Percentiles rank a stretch among this genome's conserved stretches.
These are phyloP conservation scores for Physcomitrellopsis africana DNA, from an alignment of 225 moss, liverwort and hornwort species.

Conservation along the genomic window DNA sequence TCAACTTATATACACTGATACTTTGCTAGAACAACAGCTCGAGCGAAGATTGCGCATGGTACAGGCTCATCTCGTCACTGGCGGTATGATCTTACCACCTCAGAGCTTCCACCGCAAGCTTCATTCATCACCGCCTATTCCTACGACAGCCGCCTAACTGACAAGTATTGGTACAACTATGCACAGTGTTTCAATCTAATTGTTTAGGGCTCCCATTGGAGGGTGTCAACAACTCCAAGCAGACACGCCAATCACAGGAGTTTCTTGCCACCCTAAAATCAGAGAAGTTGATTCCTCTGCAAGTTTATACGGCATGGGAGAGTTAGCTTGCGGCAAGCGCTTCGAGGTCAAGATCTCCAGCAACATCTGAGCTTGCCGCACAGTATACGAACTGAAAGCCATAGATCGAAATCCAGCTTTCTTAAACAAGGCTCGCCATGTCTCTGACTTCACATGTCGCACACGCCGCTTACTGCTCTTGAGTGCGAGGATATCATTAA, in stretches of 20 bases:
- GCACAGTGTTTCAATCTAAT: conserved; percentile 38
- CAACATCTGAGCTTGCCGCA: conserved; percentile 71
- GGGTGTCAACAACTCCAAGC: conserved; percentile 52
- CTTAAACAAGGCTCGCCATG: conserved; percentile 53
- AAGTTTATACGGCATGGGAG: conserved; percentile 62
- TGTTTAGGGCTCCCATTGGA: background rate
- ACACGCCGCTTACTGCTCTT: conserved; percentile 41
- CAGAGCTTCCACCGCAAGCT: conserved; percentile 43
- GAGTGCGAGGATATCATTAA: conserved; percentile 64
- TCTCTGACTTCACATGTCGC: conserved; percentile 61
- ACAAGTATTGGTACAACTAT: conserved; percentile 65
- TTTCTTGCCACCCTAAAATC: conserved; percentile 84
- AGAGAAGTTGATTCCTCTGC: conserved; percentile 58
- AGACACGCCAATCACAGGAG: conserved; percentile 59
- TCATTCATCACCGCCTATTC: conserved; percentile 1
- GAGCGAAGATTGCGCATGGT: background rate
- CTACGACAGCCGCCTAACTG: conserved; percentile 43
- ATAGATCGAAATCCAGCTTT: conserved; percentile 58
- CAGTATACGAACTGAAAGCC: conserved; percentile 58
- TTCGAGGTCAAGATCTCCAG: conserved; percentile 53
- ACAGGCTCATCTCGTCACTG: conserved; percentile 37
- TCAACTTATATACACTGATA: conserved; percentile 52
- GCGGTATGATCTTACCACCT: conserved; percentile 28
- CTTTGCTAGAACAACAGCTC: background rate
- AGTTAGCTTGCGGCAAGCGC: conserved; percentile 15